Percentiles rank a stretch among this genome's conserved stretches.
These are phyloP conservation scores for Priceomyces castillae DNA, from an alignment of 805 yeast species.

Conservation along the genomic window DNA sequence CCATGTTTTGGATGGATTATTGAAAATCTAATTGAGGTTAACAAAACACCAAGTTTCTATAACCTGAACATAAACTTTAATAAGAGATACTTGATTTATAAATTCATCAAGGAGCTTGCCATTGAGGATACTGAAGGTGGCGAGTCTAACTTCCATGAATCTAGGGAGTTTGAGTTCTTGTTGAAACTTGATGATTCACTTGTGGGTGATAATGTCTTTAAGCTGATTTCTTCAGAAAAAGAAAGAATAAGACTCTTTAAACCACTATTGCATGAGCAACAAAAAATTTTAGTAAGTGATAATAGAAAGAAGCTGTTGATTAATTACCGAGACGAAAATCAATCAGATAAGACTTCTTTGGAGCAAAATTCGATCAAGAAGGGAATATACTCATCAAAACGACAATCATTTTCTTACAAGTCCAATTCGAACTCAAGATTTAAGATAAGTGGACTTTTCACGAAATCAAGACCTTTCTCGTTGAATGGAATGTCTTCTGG, in stretches of 20 bases:
- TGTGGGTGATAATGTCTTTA: conserved; percentile 30
- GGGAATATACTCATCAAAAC: conserved; percentile 10
- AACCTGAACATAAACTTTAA: conserved; percentile 76
- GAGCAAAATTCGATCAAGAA: conserved; percentile 18
- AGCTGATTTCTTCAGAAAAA: conserved; percentile 31
- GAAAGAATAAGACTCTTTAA: conserved; percentile 28
- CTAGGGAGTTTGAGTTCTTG: conserved; percentile 51
- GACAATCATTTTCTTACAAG: conserved; percentile 42
- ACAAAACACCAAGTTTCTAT: conserved; percentile 70
- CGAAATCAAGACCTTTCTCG: conserved; percentile 59
- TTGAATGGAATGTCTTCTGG: conserved; percentile 35
- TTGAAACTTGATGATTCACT: conserved; percentile 43
- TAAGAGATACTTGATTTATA: conserved; percentile 49
- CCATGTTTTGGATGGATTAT: conserved; percentile 93
- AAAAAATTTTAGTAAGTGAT: conserved; percentile 28
- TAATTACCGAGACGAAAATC: conserved; percentile 14
- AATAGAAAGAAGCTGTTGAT: conserved; percentile 27
- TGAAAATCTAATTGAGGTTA: conserved; percentile 67
- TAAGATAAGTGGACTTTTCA: conserved; percentile 57
- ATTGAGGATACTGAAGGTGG: conserved; percentile 32
- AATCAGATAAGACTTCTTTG: conserved; percentile 11
- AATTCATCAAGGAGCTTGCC: conserved; percentile 36
- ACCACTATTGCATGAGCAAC: conserved; percentile 30
- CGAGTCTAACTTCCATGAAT: conserved; percentile 27
- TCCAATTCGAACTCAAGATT: conserved; percentile 40